A percentile compares a stretch with the other conserved stretches of the same genome.
phyloP scores from a whole-genome alignment of 179 eudicot genomes.

The Sideroxylon spinosum region DNA sequence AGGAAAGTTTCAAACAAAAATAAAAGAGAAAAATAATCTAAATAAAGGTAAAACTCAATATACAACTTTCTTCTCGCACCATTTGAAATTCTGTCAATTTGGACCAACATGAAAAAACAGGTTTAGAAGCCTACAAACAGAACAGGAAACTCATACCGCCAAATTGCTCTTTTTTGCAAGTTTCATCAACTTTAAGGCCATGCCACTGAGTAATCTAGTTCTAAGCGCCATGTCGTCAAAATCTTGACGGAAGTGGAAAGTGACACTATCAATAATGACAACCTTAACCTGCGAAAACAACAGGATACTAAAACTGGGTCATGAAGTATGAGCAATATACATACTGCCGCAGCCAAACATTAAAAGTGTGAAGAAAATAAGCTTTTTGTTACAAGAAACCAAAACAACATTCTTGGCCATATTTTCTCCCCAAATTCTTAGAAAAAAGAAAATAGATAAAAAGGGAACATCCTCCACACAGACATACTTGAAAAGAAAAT shows the following conservation, averaged over 20 bases:
- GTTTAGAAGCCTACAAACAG: constrained; percentile 1
- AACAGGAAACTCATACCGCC: constrained; percentile 51
- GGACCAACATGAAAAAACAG: not conserved
- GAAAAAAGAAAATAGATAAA: not conserved
- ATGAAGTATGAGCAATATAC: not conserved
- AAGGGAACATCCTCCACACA: not conserved
- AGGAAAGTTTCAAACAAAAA: not conserved
- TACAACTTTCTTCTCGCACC: not conserved
- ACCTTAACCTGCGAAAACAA: constrained; percentile 63
- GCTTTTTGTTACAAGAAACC: not conserved
- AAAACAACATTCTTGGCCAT: constrained; percentile 1
- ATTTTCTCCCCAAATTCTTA: not conserved
- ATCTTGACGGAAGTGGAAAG: constrained; percentile 97
- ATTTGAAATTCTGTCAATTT: not conserved
- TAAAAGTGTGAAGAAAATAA: not conserved
- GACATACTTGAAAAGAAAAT: not conserved
- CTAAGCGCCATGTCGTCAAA: constrained; percentile 90
- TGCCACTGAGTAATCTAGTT: constrained; percentile 76
- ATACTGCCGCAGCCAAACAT: not conserved
- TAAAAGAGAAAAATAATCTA: not conserved
- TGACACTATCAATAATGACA: constrained; percentile 77
- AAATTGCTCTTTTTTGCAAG: constrained; percentile 66
- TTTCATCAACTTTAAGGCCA: constrained; percentile 84
- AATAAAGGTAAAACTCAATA: not conserved
- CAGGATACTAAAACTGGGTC: not conserved